phyloP scores from a whole-genome alignment of 768 basidiomycete species.

The Coprinopsis strossmayeri region DNA sequence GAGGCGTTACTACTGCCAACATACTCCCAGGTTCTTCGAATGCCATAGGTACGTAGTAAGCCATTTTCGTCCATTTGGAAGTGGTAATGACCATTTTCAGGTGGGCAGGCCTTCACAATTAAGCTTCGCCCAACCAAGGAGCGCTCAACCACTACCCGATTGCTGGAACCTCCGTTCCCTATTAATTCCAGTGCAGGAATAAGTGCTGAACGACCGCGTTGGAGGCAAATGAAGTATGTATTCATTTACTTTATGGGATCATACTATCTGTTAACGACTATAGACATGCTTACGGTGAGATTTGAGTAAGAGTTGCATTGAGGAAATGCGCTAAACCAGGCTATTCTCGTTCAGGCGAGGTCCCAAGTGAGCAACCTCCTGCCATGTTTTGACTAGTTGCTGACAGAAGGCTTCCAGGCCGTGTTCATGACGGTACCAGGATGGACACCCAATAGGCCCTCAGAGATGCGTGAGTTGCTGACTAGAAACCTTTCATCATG shows the following conservation, averaged over 20 bases:
- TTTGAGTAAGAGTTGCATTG: too few relatives aligned
- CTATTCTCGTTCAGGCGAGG: slow-evolving; percentile 46
- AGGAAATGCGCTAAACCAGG: too few relatives aligned
- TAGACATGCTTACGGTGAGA: slow-evolving; percentile 51
- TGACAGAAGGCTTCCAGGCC: too few relatives aligned
- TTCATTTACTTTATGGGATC: too few relatives aligned
- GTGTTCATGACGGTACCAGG: slow-evolving; percentile 41
- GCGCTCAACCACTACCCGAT: slow-evolving; percentile 64
- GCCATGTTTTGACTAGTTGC: slow-evolving; percentile 11
- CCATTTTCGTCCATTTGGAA: not conserved
- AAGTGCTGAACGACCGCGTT: slow-evolving; percentile 37
- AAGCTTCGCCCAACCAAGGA: slow-evolving; percentile 72
- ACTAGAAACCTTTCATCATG: slow-evolving; percentile 12
- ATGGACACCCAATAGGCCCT: slow-evolving; percentile 68
- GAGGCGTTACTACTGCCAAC: slow-evolving; percentile 72
- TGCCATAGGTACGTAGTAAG: slow-evolving; percentile 48
- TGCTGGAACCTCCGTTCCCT: slow-evolving; percentile 66
- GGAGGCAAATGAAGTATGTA: slow-evolving; percentile 79
- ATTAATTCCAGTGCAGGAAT: slow-evolving; percentile 37
- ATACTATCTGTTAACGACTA: too few relatives aligned
- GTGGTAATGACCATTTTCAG: too few relatives aligned
- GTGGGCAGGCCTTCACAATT: slow-evolving; percentile 80
- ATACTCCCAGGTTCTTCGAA: slow-evolving; percentile 69
- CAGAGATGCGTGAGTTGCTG: slow-evolving; percentile 40
- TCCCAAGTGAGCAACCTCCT: slow-evolving; percentile 37